Evolutionary conservation across 768 basidiomycete genomes (phyloP).

Genomic region (Boletus tylopilopsis): DNA sequence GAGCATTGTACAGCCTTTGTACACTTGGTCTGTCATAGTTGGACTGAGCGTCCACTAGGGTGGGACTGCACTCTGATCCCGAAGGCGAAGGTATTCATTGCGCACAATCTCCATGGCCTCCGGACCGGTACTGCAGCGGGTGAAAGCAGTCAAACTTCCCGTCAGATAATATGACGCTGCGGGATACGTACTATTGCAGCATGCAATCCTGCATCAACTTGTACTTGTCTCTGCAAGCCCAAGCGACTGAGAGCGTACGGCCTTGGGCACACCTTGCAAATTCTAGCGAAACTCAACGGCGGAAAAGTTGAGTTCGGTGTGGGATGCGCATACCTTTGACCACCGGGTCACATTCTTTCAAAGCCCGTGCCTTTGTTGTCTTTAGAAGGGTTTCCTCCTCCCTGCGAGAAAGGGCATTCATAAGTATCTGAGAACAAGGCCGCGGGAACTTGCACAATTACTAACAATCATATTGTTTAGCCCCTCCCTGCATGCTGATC

Average conservation of each 20-base stretch:
- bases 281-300: constrained; percentile 40
- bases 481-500: constrained; percentile 8
- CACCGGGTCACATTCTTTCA: constrained; percentile 72
- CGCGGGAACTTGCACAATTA: constrained; percentile 10
- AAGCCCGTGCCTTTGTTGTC: constrained; percentile 71
- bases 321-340: constrained; percentile 53
- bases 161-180: not conserved
- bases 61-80: constrained; percentile 33
- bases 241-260: constrained; percentile 78
- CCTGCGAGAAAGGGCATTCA: constrained; percentile 83
- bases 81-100: constrained; percentile 67
- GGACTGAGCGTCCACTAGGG: not conserved
- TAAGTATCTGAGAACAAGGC: constrained; percentile 24
- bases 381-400: constrained; percentile 87
- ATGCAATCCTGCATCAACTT: constrained; percentile 75
- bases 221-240: constrained; percentile 74
- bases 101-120: constrained; percentile 72
- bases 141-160: not conserved
- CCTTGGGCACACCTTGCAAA: constrained; percentile 84
- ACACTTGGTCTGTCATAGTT: too few relatives aligned
- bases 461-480: constrained; percentile 8
- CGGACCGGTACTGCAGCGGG: constrained; percentile 54
- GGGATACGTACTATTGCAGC: constrained; percentile 62
- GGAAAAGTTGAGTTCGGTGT: not conserved
- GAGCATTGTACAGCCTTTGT: too few relatives aligned